A percentile compares a stretch with the other conserved stretches of the same genome.
Conservation (phyloP, 1,284 basidiomycete species). For the Sporisorium iseilematis-ciliati region DNA sequence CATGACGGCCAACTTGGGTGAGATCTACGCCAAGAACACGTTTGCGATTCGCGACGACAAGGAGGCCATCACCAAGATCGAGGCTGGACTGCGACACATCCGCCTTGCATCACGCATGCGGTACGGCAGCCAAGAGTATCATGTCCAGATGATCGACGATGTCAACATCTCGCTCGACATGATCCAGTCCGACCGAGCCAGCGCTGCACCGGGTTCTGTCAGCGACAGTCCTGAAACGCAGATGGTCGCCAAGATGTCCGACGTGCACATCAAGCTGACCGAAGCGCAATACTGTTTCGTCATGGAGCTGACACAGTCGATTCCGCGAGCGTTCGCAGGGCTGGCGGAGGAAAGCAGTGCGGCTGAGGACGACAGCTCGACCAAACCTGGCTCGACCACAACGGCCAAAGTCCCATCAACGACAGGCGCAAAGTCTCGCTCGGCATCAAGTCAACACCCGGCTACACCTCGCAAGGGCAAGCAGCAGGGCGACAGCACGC, state of each 20-base stretch:
- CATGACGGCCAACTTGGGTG: conserved; percentile 86
- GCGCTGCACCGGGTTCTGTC: conserved; percentile 7
- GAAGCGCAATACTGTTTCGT: conserved; percentile 89
- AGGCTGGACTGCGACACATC: conserved; percentile 86
- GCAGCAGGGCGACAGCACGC: conserved; percentile 7
- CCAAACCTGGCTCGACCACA: not conserved
- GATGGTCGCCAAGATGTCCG: conserved; percentile 82
- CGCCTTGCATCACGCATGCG: conserved; percentile 74
- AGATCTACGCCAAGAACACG: conserved; percentile 85
- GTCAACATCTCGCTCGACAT: conserved; percentile 83
- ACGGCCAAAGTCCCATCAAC: conserved; percentile 40
- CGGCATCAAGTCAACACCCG: conserved; percentile 15
- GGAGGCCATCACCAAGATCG: conserved; percentile 71
- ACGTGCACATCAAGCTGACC: conserved; percentile 89
- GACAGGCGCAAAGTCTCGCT: conserved; percentile 13
- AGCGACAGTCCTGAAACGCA: conserved; percentile 70
- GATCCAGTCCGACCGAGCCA: conserved; percentile 73
- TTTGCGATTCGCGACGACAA: conserved; percentile 73
- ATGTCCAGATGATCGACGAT: conserved; percentile 87
- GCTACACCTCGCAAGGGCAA: conserved; percentile 17
- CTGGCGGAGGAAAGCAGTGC: conserved; percentile 64
- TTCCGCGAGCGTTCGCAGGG: conserved; percentile 77
- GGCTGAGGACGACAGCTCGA: conserved; percentile 41
- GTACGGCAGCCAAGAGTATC: conserved; percentile 54
- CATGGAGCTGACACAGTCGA: conserved; percentile 79